Evolutionary conservation across 2,329 filamentous ascomycete species (phyloP).

Genomic region (Ceratocystis papillata): DNA sequence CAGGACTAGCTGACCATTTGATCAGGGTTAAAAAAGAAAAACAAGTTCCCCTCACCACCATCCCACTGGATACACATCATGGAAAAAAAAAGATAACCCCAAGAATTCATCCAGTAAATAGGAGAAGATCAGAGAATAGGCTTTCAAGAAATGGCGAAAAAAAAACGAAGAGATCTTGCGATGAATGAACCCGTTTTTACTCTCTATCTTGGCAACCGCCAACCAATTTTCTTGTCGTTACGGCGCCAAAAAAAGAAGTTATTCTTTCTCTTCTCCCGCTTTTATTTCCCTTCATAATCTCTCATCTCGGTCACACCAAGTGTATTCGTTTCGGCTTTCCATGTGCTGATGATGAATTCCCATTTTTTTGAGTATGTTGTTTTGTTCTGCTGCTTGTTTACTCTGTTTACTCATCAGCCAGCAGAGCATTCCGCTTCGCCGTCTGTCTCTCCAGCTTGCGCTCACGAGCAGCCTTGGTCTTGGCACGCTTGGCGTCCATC

Average conservation of each 20-base stretch:
- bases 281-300: conserved; percentile 27
- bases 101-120: neutral
- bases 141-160: neutral
- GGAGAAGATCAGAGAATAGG: neutral
- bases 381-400: conserved; percentile 25
- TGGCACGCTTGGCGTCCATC: conserved; percentile 99
- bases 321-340: conserved; percentile 28
- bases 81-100: neutral
- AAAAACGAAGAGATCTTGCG: conserved; percentile 6
- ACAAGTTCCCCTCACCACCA: neutral
- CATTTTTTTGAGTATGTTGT: conserved; percentile 24
- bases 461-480: conserved; percentile 99
- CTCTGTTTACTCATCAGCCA: conserved; percentile 49
- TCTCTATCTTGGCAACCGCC: conserved; percentile 11
- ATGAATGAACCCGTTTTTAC: conserved; percentile 11
- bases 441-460: conserved; percentile 85
- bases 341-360: conserved; percentile 24
- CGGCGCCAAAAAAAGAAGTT: too few relatives aligned
- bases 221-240: neutral
- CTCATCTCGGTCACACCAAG: conserved; percentile 22
- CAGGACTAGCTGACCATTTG: too few relatives aligned
- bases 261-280: conserved; percentile 13
- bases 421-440: conserved; percentile 80
- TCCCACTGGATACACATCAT: neutral
- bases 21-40: too few relatives aligned